Conservation (phyloP, 768 basidiomycete genomes). For the Calvatia gigantea region DNA sequence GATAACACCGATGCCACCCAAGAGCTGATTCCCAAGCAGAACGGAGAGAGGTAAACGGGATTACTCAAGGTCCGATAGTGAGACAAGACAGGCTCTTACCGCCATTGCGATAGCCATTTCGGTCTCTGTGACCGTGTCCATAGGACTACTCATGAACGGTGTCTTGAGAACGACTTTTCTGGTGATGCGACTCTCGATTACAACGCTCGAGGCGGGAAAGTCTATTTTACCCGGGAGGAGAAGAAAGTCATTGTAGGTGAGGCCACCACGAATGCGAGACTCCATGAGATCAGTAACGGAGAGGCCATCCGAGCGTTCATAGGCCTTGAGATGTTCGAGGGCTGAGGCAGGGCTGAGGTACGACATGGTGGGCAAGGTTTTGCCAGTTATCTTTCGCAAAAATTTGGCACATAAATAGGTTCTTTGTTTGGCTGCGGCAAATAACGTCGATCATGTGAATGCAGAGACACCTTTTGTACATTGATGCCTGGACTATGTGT, state of each 20-base stretch:
- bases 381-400: conserved; percentile 13
- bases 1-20: conserved; percentile 97
- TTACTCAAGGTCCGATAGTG: conserved; percentile 8
- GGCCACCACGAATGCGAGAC: conserved; percentile 79
- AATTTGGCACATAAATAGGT: conserved; percentile 23
- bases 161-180: conserved; percentile 91
- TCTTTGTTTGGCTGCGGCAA: conserved; percentile 19
- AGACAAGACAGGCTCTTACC: conserved; percentile 43
- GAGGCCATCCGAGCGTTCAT: conserved; percentile 76
- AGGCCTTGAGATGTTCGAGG: conserved; percentile 69
- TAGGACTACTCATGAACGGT: conserved; percentile 95
- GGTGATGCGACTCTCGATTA: conserved; percentile 83
- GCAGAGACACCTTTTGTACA: conserved; percentile 13
- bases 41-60: no score
- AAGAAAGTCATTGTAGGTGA: conserved; percentile 98
- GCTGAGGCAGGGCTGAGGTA: conserved; percentile 72
- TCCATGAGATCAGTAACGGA: conserved; percentile 85
- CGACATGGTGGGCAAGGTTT: conserved; percentile 27
- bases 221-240: conserved; percentile 93
- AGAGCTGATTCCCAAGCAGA: conserved; percentile 45
- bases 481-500: conserved; percentile 10
- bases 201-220: conserved; percentile 79
- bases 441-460: conserved; percentile 5
- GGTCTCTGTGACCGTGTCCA: conserved; percentile 98
- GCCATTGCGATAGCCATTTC: conserved; percentile 93